phyloP scores from a whole-genome alignment of 306 rosid species.

The Arachis hypogaea region DNA sequence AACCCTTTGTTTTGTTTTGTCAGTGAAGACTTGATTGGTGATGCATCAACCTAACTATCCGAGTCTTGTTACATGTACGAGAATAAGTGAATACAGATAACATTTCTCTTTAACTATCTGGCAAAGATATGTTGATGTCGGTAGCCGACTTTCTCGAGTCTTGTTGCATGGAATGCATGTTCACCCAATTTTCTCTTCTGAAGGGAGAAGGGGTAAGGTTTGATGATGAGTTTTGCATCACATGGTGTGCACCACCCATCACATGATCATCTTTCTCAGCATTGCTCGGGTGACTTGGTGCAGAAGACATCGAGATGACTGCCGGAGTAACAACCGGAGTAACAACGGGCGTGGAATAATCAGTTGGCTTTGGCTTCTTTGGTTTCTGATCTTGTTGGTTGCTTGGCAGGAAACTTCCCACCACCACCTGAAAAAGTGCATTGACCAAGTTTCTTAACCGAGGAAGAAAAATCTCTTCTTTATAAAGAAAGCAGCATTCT shows the following conservation, averaged over 20 bases:
- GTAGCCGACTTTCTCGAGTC: constrained; percentile 72
- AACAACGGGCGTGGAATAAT: constrained; percentile 27
- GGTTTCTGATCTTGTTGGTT: constrained; percentile 64
- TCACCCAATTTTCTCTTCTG: constrained; percentile 77
- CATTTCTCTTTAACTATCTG: constrained; percentile 48
- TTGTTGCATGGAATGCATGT: constrained; percentile 64
- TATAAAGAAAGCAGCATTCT: too few relatives aligned
- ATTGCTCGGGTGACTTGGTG: constrained; percentile 39
- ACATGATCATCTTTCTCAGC: constrained; percentile 60
- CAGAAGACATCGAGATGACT: constrained; percentile 41
- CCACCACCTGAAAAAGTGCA: constrained; percentile 63
- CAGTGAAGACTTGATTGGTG: constrained; percentile 41
- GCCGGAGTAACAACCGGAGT: constrained; percentile 43
- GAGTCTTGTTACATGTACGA: too few relatives aligned
- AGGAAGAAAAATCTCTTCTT: constrained; percentile 1
- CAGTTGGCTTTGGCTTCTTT: constrained; percentile 60
- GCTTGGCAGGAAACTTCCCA: constrained; percentile 81
- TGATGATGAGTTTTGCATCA: constrained; percentile 58
- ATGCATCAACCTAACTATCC: constrained; percentile 10
- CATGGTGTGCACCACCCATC: constrained; percentile 49
- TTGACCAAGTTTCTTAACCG: background rate
- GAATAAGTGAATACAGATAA: too few relatives aligned
- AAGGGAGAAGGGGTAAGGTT: constrained; percentile 49
- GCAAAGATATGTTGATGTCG: constrained; percentile 82
- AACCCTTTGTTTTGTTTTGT: constrained; percentile 34